Evolutionary conservation across 768 basidiomycete genomes (phyloP).

Genomic region (Pholiota microspora): DNA sequence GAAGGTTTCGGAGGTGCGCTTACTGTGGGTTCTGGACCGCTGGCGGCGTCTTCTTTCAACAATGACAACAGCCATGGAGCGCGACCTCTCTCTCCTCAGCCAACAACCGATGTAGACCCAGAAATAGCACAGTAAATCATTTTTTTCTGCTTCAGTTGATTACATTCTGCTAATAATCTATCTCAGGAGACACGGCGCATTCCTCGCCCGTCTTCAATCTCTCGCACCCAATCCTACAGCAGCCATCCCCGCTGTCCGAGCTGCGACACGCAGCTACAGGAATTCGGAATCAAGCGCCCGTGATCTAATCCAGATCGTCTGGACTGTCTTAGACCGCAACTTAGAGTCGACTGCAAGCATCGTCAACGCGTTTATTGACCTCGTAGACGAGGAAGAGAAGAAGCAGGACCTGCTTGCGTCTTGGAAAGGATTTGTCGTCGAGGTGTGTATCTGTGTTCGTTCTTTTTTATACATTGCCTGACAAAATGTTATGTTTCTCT

Average conservation of each 20-base stretch:
- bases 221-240: conserved; percentile 55
- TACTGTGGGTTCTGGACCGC: conserved; percentile 35
- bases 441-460: conserved; percentile 47
- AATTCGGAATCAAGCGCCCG: conserved; percentile 74
- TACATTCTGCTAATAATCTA: background rate
- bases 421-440: conserved; percentile 83
- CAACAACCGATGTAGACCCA: conserved; percentile 51
- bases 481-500: background rate
- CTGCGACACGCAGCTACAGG: conserved; percentile 78
- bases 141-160: background rate
- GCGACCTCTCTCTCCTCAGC: conserved; percentile 38
- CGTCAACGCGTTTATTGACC: conserved; percentile 69
- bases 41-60: conserved; percentile 16
- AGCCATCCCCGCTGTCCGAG: conserved; percentile 62
- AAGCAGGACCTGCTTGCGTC: conserved; percentile 68
- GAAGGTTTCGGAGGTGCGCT: conserved; percentile 63
- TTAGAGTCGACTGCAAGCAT: conserved; percentile 75
- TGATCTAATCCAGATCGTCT: conserved; percentile 88
- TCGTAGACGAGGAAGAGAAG: conserved; percentile 85
- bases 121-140: conserved; percentile 49
- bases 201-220: conserved; percentile 61
- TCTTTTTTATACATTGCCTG: background rate
- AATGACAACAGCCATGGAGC: conserved; percentile 24
- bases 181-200: conserved; percentile 61
- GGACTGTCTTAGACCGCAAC: conserved; percentile 52